phyloP scores from a whole-genome alignment of 2,329 filamentous ascomycete genomes.

The Aureobasidium lini region DNA sequence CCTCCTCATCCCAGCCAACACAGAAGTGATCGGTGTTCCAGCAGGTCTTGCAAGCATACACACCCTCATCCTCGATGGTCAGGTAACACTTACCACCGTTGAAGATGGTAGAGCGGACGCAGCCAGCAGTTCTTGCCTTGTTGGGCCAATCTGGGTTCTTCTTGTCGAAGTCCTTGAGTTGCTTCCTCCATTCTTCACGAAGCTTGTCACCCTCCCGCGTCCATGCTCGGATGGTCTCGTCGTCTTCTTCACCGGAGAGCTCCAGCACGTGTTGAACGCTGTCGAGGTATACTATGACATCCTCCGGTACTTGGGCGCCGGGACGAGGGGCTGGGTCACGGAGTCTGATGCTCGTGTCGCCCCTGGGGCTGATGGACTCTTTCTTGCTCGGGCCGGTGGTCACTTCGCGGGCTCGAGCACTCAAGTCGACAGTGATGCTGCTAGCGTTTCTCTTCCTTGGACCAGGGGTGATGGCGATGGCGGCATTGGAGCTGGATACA shows the following conservation, averaged over 20 bases:
- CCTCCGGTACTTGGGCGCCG: no score
- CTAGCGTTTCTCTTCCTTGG: no score
- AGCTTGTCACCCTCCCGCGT: not conserved
- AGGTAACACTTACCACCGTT: not conserved
- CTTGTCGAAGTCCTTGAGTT: slow-evolving; percentile 4
- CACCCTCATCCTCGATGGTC: not conserved
- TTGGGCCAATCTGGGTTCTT: not conserved
- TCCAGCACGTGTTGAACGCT: not conserved
- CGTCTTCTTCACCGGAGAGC: not conserved
- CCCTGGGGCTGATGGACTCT: no score
- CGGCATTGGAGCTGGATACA: no score
- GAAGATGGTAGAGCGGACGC: not conserved
- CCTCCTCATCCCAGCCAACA: not conserved
- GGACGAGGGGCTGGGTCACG: no score
- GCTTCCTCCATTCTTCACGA: not conserved
- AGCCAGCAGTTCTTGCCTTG: not conserved
- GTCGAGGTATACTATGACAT: not conserved
- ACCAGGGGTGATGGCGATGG: no score
- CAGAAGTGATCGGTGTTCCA: slow-evolving; percentile 6
- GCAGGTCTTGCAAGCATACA: not conserved
- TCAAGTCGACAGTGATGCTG: no score
- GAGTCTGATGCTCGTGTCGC: no score
- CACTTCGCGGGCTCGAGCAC: no score
- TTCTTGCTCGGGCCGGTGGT: no score
- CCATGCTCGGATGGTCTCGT: not conserved